phyloP scores from a whole-genome alignment of 768 basidiomycete species.

The Melanogaster broomeanus region DNA sequence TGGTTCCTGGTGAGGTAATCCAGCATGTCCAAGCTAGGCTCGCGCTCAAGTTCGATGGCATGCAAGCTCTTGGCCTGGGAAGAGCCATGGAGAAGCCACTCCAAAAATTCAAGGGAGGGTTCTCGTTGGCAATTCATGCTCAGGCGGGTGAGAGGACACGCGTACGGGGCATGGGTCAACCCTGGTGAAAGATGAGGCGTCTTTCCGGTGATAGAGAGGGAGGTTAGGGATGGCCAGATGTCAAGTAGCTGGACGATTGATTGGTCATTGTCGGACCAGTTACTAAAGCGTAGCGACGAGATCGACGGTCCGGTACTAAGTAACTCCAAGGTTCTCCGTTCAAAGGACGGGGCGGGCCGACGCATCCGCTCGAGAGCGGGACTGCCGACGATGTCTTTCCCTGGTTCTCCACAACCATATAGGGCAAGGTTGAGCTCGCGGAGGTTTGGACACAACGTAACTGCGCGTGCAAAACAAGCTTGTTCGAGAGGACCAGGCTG shows the following conservation, averaged over 20 bases:
- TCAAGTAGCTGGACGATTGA: constrained; percentile 62
- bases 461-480: constrained; percentile 57
- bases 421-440: constrained; percentile 55
- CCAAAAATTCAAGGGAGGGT: constrained; percentile 61
- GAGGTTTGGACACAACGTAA: constrained; percentile 61
- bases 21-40: constrained; percentile 56
- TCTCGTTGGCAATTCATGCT: constrained; percentile 67
- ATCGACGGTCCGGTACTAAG: constrained; percentile 58
- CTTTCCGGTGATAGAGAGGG: constrained; percentile 61
- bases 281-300: constrained; percentile 58
- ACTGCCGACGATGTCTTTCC: constrained; percentile 49
- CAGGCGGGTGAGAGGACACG: constrained; percentile 51
- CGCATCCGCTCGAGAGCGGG: constrained; percentile 48
- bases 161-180: constrained; percentile 40
- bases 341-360: constrained; percentile 55
- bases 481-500: constrained; percentile 61
- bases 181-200: constrained; percentile 48
- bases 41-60: constrained; percentile 58
- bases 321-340: constrained; percentile 49
- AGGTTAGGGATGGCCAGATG: constrained; percentile 58
- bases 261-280: constrained; percentile 67
- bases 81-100: constrained; percentile 70
- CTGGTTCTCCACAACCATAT: constrained; percentile 57
- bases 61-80: constrained; percentile 43
- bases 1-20: constrained; percentile 55